phyloP scores from a whole-genome alignment of 805 yeast genomes.

The Wickerhamia fluorescens region DNA sequence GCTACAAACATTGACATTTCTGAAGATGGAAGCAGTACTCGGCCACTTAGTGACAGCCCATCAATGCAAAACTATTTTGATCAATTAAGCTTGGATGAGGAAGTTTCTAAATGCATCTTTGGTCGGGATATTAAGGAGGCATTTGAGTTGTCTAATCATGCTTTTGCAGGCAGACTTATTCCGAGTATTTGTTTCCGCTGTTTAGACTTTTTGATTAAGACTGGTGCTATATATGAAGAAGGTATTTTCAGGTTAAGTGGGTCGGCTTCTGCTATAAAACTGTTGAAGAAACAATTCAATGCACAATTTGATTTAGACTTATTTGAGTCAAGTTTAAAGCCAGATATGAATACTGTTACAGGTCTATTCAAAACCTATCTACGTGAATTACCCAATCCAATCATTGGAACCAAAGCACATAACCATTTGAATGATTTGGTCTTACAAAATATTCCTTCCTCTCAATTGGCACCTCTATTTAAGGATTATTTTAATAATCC shows the following conservation, averaged over 20 bases:
- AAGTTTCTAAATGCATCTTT: constrained; percentile 42
- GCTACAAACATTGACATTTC: background rate
- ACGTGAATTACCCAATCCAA: constrained; percentile 64
- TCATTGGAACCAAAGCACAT: constrained; percentile 50
- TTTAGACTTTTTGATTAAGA: constrained; percentile 53
- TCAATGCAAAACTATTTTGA: constrained; percentile 23
- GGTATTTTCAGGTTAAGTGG: constrained; percentile 92
- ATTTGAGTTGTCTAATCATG: constrained; percentile 43
- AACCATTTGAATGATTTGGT: constrained; percentile 21
- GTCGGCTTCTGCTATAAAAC: constrained; percentile 68
- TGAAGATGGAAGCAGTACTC: background rate
- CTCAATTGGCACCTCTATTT: constrained; percentile 20
- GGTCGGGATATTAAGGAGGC: constrained; percentile 57
- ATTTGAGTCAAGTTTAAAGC: constrained; percentile 34
- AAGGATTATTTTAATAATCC: constrained; percentile 25
- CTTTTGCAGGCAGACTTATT: constrained; percentile 37
- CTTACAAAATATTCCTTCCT: constrained; percentile 7
- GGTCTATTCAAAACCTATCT: constrained; percentile 79
- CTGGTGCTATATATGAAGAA: constrained; percentile 75
- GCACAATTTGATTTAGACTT: constrained; percentile 63
- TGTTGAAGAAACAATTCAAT: constrained; percentile 64
- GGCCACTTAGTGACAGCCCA: background rate
- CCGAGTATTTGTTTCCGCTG: constrained; percentile 80
- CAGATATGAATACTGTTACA: constrained; percentile 81
- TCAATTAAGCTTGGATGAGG: constrained; percentile 28